Base-by-base conservation (phyloP, 805 yeast species). In the Kluyveromyces siamensis region DNA sequence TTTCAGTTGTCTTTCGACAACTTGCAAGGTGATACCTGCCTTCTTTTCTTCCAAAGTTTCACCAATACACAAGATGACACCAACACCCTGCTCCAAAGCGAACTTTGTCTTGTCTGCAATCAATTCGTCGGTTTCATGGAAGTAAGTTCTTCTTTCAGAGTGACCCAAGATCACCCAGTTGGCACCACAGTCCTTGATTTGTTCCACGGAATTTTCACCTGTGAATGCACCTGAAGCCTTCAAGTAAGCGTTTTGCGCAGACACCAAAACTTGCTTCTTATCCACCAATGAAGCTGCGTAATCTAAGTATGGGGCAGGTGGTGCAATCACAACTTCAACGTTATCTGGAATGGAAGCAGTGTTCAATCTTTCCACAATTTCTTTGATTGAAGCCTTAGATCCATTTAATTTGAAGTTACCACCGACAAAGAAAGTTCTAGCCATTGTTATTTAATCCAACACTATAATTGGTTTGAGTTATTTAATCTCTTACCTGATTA, bases 361-460 rank as follows among this genome's bases (percentile, higher is more conserved):
- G 79, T 91, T 91, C 67, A 93, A 80, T 74, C 81, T 75, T 56
- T 81, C 90, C 55, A 91, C 84, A 67, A 93, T 90, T 60, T 80
- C 73, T 70, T 81, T 79, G 71, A 93, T 86, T 61, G 93, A 84
- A 62, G 78, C 80, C 73, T 83, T 83, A 67, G 95, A 75, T 69
- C 99, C 99, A 80, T 93, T 93, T 87, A 93, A 84, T 75, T 93
- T 93, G 81, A 93, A 91, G 89, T 93, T 93, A 67, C 99, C 99
- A 63, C 99, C 99, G 67, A 93, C 96, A 72, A 93, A 90, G 76
- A 91, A 93, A 72, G 77, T 80, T 74, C 96, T 86, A 69, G 95
- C 83, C 95, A 66, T 66, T 60, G 41, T 49, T 5, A 13, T 30
- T 30, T 30, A 21, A 21, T 21, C 25, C 6, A n/a, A n/a, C 25